Evolutionary conservation across 257 asterid species (phyloP).

Genomic region (Solanum appendiculatum): DNA sequence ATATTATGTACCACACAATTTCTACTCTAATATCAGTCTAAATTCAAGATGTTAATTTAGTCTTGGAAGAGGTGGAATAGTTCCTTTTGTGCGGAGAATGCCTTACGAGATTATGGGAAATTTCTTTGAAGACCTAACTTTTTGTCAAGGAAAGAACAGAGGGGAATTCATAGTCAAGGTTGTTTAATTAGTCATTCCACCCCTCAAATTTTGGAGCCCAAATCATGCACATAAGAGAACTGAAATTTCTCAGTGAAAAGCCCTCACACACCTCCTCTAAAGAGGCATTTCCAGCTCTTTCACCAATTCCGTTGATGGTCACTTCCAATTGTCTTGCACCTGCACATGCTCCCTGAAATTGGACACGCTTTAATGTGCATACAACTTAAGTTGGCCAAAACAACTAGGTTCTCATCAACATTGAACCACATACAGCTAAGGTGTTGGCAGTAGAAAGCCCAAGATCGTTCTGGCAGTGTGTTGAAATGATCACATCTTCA

Average conservation of each 20-base stretch:
- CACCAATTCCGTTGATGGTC: slow-evolving; percentile 96
- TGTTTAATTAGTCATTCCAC: not conserved
- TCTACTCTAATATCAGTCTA: not conserved
- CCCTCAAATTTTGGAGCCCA: not conserved
- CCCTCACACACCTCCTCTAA: slow-evolving; percentile 68
- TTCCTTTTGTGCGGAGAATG: not conserved
- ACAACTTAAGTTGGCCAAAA: not conserved
- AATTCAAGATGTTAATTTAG: not conserved
- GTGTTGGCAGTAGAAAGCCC: slow-evolving; percentile 95
- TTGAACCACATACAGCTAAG: slow-evolving; percentile 44
- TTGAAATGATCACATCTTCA: slow-evolving; percentile 80
- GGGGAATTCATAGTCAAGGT: not conserved
- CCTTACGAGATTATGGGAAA: not conserved
- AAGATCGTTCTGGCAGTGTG: slow-evolving; percentile 96
- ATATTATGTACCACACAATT: not conserved
- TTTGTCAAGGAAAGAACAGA: not conserved
- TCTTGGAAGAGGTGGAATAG: not conserved
- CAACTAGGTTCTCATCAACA: not conserved
- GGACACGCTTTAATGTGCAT: slow-evolving; percentile 1
- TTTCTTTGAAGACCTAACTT: not conserved
- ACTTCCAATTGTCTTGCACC: slow-evolving; percentile 98
- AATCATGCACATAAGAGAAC: not conserved
- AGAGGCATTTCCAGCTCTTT: slow-evolving; percentile 98
- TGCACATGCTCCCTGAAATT: slow-evolving; percentile 76
- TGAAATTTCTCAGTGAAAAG: not conserved